Evolutionary conservation across 805 yeast genomes (phyloP).

Genomic region (Citeromyces matritensis): DNA sequence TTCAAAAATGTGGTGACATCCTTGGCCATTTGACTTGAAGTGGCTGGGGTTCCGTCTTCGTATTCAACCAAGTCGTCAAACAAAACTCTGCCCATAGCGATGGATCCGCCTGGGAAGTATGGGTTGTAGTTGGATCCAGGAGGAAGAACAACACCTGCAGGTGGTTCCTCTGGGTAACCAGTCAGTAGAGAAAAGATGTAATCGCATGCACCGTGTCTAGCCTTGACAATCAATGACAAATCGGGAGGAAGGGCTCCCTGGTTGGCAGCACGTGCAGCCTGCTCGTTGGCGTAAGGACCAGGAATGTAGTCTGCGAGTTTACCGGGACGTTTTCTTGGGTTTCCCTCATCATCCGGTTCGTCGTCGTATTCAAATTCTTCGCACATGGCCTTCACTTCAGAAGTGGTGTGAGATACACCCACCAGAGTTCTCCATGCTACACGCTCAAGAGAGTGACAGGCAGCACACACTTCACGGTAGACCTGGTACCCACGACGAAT

Average conservation of each 20-base stretch:
- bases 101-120: conserved; percentile 99
- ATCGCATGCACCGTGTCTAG: conserved; percentile 97
- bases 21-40: conserved; percentile 98
- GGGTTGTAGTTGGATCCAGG: conserved; percentile 97
- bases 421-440: conserved; percentile 97
- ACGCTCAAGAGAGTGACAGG: conserved; percentile 94
- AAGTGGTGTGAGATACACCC: conserved; percentile 86
- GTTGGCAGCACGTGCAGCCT: conserved; percentile 99
- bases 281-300: conserved; percentile 93
- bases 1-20: conserved; percentile 91
- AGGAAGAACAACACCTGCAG: conserved; percentile 91
- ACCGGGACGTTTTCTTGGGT: conserved; percentile 96
- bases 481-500: conserved; percentile 99
- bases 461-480: conserved; percentile 97
- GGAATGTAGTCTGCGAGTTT: conserved; percentile 92
- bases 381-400: conserved; percentile 86
- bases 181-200: conserved; percentile 90
- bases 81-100: conserved; percentile 98
- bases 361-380: conserved; percentile 97
- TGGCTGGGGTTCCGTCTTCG: conserved; percentile 98
- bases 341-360: conserved; percentile 92
- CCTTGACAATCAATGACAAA: conserved; percentile 91
- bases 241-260: conserved; percentile 99
- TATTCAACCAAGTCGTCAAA: conserved; percentile 96
- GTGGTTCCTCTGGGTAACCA: conserved; percentile 98